phyloP scores from a whole-genome alignment of 108 stramenopile genomes.

The Thalassiosira profunda region DNA sequence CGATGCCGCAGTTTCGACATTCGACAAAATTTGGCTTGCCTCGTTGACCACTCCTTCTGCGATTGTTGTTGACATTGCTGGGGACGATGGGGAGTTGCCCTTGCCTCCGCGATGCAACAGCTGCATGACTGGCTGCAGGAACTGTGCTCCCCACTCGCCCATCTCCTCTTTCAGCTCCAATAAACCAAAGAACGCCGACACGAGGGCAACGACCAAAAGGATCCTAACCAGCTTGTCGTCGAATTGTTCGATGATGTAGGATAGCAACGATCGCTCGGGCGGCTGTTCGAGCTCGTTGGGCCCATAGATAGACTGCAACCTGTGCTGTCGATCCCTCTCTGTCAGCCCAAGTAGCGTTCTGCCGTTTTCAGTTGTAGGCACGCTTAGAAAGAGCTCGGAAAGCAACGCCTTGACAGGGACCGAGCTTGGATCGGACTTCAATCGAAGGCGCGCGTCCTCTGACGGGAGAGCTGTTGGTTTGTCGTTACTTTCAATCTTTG shows the following conservation, averaged over 20 bases:
- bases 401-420: conserved; percentile 32
- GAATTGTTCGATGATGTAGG: conserved; percentile 85
- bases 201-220: conserved; percentile 72
- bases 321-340: conserved; percentile 13
- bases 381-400: conserved; percentile 30
- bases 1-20: conserved; percentile 2
- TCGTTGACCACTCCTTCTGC: conserved; percentile 30
- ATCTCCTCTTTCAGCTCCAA: conserved; percentile 65
- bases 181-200: conserved; percentile 74
- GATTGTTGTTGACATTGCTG: conserved; percentile 17
- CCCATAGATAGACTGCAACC: conserved; percentile 55
- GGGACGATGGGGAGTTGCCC: neutral
- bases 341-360: conserved; percentile 34
- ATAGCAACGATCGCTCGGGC: conserved; percentile 47
- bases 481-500: conserved; percentile 3
- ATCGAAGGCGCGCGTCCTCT: conserved; percentile 18
- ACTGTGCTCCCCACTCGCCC: conserved; percentile 19
- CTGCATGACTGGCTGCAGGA: conserved; percentile 1
- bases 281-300: conserved; percentile 59
- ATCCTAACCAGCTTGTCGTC: conserved; percentile 91
- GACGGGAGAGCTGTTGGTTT: neutral
- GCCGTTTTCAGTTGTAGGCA: conserved; percentile 23
- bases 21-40: conserved; percentile 6
- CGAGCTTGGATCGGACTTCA: conserved; percentile 42
- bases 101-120: conserved; percentile 1